Evolutionary conservation across 2,329 filamentous ascomycete genomes (phyloP).

Genomic region (Cercospora sp.): DNA sequence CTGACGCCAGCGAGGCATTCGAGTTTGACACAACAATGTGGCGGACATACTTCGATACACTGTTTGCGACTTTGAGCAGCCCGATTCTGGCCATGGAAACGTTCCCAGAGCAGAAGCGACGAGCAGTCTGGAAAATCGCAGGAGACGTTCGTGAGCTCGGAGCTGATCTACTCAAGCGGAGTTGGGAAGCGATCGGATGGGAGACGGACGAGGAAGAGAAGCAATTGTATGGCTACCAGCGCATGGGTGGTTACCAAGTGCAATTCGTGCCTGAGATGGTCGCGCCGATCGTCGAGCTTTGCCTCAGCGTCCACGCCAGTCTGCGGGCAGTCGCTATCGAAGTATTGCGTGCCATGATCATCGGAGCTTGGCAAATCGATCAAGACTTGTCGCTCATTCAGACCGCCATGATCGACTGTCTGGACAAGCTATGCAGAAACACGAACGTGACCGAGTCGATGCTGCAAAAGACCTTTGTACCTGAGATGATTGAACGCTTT

Average conservation of each 20-base stretch:
- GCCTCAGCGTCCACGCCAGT: conserved; percentile 91
- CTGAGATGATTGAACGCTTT: conserved; percentile 80
- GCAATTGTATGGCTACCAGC: conserved; percentile 72
- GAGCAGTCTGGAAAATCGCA: conserved; percentile 98
- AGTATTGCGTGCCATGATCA: conserved; percentile 94
- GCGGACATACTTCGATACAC: conserved; percentile 87
- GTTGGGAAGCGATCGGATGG: conserved; percentile 97
- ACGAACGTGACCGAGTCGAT: conserved; percentile 82
- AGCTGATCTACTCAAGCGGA: conserved; percentile 77
- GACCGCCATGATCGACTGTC: conserved; percentile 91
- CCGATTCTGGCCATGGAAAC: conserved; percentile 88
- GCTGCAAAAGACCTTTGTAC: conserved; percentile 87
- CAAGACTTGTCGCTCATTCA: conserved; percentile 89
- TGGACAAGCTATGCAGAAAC: conserved; percentile 82
- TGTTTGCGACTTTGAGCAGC: conserved; percentile 86
- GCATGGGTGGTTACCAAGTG: conserved; percentile 94
- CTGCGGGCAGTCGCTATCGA: conserved; percentile 86
- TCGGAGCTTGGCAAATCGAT: conserved; percentile 95
- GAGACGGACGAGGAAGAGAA: conserved; percentile 81
- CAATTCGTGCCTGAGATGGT: conserved; percentile 95
- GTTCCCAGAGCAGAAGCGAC: conserved; percentile 92
- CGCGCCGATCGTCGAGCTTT: conserved; percentile 87
- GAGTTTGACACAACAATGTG: conserved; percentile 90
- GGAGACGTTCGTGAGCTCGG: conserved; percentile 92
- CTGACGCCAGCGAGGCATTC: conserved; percentile 56